Evolutionary conservation across 2,329 filamentous ascomycete genomes (phyloP).

Genomic region (Fusarium virguliforme): DNA sequence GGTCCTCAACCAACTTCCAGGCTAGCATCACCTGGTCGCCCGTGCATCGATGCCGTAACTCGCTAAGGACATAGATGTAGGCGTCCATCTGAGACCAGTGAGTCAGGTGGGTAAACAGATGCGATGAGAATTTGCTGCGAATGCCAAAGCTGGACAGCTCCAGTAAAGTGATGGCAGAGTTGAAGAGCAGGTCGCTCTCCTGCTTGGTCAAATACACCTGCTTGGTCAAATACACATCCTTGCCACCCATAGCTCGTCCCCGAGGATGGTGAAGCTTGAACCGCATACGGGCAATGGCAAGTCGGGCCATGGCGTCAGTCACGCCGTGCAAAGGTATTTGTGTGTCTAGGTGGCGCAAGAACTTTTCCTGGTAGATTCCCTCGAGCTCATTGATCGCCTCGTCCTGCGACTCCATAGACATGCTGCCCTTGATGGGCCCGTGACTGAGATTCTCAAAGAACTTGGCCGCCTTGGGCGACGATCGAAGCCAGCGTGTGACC

Average conservation of each 20-base stretch:
- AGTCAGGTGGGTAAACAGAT: constrained; percentile 51
- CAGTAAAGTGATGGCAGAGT: constrained; percentile 44
- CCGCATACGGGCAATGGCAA: constrained; percentile 50
- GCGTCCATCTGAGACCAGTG: constrained; percentile 52
- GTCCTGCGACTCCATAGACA: constrained; percentile 36
- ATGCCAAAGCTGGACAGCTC: constrained; percentile 45
- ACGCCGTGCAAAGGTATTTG: constrained; percentile 48
- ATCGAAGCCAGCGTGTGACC: constrained; percentile 48
- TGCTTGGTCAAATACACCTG: constrained; percentile 34
- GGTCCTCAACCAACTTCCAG: constrained; percentile 49
- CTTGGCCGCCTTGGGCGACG: constrained; percentile 42
- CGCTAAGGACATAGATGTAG: constrained; percentile 54
- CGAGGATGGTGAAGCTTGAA: constrained; percentile 54
- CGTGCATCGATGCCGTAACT: constrained; percentile 45
- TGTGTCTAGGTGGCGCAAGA: constrained; percentile 44
- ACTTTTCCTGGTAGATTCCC: constrained; percentile 45
- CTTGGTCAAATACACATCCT: constrained; percentile 32
- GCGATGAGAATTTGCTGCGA: constrained; percentile 51
- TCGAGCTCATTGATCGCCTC: constrained; percentile 51
- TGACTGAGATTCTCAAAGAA: constrained; percentile 39
- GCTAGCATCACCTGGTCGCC: constrained; percentile 43
- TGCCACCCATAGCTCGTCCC: constrained; percentile 13
- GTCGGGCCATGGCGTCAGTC: constrained; percentile 41
- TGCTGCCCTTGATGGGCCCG: constrained; percentile 16
- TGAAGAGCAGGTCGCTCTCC: constrained; percentile 50